These are phyloP conservation scores for Blastobotrys robertii DNA, from an alignment of 805 yeast species.

Conservation along the genomic window DNA sequence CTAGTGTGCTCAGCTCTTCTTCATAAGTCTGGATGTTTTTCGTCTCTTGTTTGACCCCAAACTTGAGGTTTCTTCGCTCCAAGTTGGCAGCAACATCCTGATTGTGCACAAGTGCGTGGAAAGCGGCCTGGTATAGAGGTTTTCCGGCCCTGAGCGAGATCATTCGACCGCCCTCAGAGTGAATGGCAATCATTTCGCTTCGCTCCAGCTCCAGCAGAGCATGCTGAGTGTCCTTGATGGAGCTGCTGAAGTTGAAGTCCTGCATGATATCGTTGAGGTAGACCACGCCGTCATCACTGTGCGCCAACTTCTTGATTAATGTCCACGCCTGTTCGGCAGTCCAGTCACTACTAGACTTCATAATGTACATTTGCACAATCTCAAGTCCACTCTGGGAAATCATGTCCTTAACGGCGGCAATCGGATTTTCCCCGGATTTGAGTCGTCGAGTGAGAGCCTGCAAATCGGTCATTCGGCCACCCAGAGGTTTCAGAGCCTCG, in stretches of 20 bases:
- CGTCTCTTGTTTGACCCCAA: slow-evolving; percentile 49
- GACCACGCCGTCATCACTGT: slow-evolving; percentile 3
- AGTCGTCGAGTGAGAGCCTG: slow-evolving; percentile 85
- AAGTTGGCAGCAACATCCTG: slow-evolving; percentile 44
- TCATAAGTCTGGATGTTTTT: slow-evolving; percentile 56
- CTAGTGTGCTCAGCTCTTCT: slow-evolving; percentile 55
- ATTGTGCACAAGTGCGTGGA: slow-evolving; percentile 53
- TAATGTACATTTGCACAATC: slow-evolving; percentile 65
- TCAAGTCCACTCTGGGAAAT: slow-evolving; percentile 80
- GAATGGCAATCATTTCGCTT: slow-evolving; percentile 60
- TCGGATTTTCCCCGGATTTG: slow-evolving; percentile 76
- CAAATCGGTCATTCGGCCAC: slow-evolving; percentile 91
- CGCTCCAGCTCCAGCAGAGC: slow-evolving; percentile 67
- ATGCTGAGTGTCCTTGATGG: slow-evolving; percentile 31
- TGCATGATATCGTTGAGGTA: slow-evolving; percentile 17
- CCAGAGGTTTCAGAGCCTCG: slow-evolving; percentile 59
- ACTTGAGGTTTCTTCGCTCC: slow-evolving; percentile 52
- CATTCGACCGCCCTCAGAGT: slow-evolving; percentile 70
- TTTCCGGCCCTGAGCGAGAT: slow-evolving; percentile 64
- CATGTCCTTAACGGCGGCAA: slow-evolving; percentile 69
- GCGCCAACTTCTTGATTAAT: slow-evolving; percentile 54
- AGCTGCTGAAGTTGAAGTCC: slow-evolving; percentile 28
- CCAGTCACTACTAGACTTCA: slow-evolving; percentile 37
- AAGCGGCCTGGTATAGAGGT: slow-evolving; percentile 78
- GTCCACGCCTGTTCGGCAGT: slow-evolving; percentile 83